These are phyloP conservation scores for Erysiphe pulchra DNA, from an alignment of 2,329 filamentous ascomycete genomes.

Conservation along the genomic window DNA sequence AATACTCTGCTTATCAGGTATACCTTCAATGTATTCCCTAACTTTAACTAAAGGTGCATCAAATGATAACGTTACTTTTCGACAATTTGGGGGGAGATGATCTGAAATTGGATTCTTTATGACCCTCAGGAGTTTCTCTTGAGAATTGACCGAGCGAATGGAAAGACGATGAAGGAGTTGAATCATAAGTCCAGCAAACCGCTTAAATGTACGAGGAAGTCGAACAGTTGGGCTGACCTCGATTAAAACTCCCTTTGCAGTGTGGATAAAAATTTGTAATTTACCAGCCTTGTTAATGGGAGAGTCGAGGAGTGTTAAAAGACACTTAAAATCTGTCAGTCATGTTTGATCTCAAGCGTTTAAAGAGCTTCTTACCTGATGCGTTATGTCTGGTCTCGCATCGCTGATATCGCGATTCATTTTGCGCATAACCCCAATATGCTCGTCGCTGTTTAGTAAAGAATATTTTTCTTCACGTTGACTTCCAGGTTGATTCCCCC, in stretches of 20 bases:
- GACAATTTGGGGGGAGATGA: constrained; percentile 86
- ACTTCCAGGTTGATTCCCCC: constrained; percentile 34
- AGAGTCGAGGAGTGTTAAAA: constrained; percentile 88
- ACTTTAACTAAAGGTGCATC: constrained; percentile 72
- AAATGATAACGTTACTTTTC: constrained; percentile 91
- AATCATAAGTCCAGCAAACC: constrained; percentile 95
- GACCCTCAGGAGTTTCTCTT: constrained; percentile 91
- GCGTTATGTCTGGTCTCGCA: constrained; percentile 88
- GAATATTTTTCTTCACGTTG: constrained; percentile 79
- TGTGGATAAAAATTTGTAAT: constrained; percentile 96
- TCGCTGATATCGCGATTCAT: constrained; percentile 98
- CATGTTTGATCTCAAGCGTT: no score
- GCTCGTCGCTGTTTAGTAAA: constrained; percentile 92
- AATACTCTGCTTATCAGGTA: constrained; percentile 69
- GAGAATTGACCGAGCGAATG: constrained; percentile 86
- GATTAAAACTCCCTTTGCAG: constrained; percentile 87
- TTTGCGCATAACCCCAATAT: constrained; percentile 97
- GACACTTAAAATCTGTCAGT: constrained; percentile 34
- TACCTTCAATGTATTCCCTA: constrained; percentile 61
- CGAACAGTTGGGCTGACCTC: constrained; percentile 95
- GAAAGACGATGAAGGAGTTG: constrained; percentile 87
- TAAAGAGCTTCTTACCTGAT: constrained; percentile 44
- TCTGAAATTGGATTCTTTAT: constrained; percentile 97
- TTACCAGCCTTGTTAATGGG: constrained; percentile 96
- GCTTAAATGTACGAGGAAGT: constrained; percentile 95